A percentile compares a stretch with the other conserved stretches of the same genome.
phyloP scores from a whole-genome alignment of 169 alveolate genomes.

The Plasmodium gaboni region DNA sequence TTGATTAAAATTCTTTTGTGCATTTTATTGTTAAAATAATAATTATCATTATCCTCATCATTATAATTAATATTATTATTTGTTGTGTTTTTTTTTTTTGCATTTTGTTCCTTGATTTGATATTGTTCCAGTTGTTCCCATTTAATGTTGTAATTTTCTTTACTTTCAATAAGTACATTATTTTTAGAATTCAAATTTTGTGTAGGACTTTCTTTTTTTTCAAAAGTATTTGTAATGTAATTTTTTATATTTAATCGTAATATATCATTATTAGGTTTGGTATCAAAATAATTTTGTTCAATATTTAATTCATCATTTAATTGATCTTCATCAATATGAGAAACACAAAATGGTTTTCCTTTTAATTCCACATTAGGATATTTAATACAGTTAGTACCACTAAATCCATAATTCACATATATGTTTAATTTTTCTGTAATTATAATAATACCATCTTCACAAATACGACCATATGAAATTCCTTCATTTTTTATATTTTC shows the following conservation, averaged over 20 bases:
- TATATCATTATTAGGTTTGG: conserved; percentile 32
- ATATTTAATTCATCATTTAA: conserved; percentile 38
- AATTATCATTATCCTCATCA: no score
- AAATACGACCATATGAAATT: conserved; percentile 30
- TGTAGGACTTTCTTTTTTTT: conserved; percentile 46
- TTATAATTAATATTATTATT: no score
- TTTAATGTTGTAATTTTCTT: conserved; percentile 27
- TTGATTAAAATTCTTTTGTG: conserved; percentile 18
- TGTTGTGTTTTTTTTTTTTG: not conserved
- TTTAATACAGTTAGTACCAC: conserved; percentile 62
- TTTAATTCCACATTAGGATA: conserved; percentile 55
- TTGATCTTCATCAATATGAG: conserved; percentile 42
- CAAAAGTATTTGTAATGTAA: conserved; percentile 63
- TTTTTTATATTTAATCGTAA: conserved; percentile 39
- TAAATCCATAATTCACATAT: conserved; percentile 61
- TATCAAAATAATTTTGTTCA: conserved; percentile 67
- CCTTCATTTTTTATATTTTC: conserved; percentile 76
- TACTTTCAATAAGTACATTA: conserved; percentile 25
- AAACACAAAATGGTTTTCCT: conserved; percentile 44
- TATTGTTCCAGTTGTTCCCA: not conserved
- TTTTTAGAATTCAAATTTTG: conserved; percentile 11
- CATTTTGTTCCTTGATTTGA: not conserved
- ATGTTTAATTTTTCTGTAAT: conserved; percentile 55
- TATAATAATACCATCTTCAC: conserved; percentile 62
- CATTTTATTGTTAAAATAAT: no score